phyloP scores from a whole-genome alignment of 768 basidiomycete species.

The Gloeostereum incarnatum region DNA sequence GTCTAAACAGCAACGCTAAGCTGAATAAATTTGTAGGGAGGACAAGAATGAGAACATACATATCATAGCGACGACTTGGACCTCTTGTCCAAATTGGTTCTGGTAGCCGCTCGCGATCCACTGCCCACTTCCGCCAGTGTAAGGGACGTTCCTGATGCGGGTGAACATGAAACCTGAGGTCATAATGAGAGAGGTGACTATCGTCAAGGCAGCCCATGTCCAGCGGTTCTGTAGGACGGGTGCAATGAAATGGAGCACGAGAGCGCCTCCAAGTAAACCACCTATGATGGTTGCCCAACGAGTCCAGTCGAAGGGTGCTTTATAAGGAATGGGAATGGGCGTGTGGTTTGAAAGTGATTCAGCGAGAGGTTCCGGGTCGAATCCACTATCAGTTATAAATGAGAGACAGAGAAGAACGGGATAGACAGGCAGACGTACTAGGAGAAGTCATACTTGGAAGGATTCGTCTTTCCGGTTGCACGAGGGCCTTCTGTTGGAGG shows the following conservation, averaged over 20 bases:
- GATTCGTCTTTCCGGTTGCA: slow-evolving; percentile 41
- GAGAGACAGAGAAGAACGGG: no score
- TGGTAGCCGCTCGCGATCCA: slow-evolving; percentile 89
- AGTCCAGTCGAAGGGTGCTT: slow-evolving; percentile 66
- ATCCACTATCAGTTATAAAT: slow-evolving; percentile 76
- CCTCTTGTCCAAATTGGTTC: slow-evolving; percentile 90
- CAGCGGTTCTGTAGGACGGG: slow-evolving; percentile 65
- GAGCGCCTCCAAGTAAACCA: slow-evolving; percentile 34
- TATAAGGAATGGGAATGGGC: slow-evolving; percentile 76
- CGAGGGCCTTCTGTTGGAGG: slow-evolving; percentile 66
- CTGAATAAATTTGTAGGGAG: slow-evolving; percentile 2
- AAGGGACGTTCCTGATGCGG: slow-evolving; percentile 78
- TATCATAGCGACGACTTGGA: slow-evolving; percentile 73
- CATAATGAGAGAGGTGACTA: slow-evolving; percentile 67
- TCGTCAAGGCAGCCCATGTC: slow-evolving; percentile 62
- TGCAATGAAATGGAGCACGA: slow-evolving; percentile 50
- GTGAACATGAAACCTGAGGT: slow-evolving; percentile 96
- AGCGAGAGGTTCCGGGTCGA: slow-evolving; percentile 71
- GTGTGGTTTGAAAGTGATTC: slow-evolving; percentile 66
- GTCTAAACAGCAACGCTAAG: slow-evolving; percentile 44
- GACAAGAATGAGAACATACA: slow-evolving; percentile 46
- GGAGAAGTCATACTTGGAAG: slow-evolving; percentile 71
- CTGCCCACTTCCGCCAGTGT: slow-evolving; percentile 46
- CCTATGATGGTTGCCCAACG: slow-evolving; percentile 37
- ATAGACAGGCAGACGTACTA: slow-evolving; percentile 46